These are phyloP conservation scores for Candida railenensis DNA, from an alignment of 805 yeast genomes.

Conservation along the genomic window DNA sequence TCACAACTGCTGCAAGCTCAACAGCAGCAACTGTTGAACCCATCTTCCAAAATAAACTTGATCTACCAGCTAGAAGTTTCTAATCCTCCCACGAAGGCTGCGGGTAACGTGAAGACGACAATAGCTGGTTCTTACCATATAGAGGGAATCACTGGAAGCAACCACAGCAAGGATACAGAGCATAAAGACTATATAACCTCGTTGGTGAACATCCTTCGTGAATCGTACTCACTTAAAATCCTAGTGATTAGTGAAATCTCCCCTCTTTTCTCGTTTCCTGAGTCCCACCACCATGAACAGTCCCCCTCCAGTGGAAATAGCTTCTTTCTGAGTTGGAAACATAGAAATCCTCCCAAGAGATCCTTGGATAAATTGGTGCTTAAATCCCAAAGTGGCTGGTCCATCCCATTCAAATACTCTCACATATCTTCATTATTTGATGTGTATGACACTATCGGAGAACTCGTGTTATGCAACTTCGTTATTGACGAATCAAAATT, in stretches of 20 bases:
- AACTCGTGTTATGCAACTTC: slow-evolving; percentile 45
- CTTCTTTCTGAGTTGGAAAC: slow-evolving; percentile 5
- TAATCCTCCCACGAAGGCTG: slow-evolving; percentile 32
- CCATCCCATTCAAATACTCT: slow-evolving; percentile 46
- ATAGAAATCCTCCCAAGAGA: slow-evolving; percentile 14
- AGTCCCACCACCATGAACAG: slow-evolving; percentile 7
- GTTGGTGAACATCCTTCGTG: slow-evolving; percentile 36
- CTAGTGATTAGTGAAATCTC: slow-evolving; percentile 46
- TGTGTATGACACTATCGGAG: slow-evolving; percentile 34
- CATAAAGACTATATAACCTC: slow-evolving; percentile 25
- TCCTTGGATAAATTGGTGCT: slow-evolving; percentile 32
- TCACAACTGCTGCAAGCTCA: slow-evolving; percentile 5
- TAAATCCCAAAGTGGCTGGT: slow-evolving; percentile 49
- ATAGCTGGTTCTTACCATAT: slow-evolving; percentile 40
- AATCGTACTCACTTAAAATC: slow-evolving; percentile 45
- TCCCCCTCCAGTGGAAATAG: neutral
- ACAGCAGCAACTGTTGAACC: slow-evolving; percentile 12
- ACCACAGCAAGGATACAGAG: slow-evolving; percentile 12
- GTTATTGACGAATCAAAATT: slow-evolving; percentile 44
- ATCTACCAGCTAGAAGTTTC: slow-evolving; percentile 25
- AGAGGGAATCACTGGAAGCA: slow-evolving; percentile 16
- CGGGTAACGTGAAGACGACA: slow-evolving; percentile 19
- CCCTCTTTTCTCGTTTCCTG: slow-evolving; percentile 46
- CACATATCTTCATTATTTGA: slow-evolving; percentile 48
- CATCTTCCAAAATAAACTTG: slow-evolving; percentile 30